Conservation (phyloP, 148 eudicot species). For the Vaccinium macrocarpon region DNA sequence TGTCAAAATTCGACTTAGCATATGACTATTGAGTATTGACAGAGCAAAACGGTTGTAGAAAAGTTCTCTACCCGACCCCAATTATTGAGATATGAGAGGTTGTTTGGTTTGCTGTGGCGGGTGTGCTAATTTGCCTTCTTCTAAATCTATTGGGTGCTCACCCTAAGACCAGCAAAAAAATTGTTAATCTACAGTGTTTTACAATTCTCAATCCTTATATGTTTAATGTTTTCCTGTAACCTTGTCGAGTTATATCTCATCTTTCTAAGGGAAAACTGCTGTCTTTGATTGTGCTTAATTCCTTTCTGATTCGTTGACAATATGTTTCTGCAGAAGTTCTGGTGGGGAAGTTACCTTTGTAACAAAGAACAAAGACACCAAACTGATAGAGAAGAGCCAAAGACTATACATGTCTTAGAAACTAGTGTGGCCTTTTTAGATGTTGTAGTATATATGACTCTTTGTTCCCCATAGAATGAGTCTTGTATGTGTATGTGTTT, state of each 20-base stretch:
- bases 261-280: neutral
- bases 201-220: neutral
- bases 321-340: slow-evolving; percentile 4
- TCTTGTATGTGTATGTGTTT: neutral
- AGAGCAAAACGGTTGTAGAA: neutral
- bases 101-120: neutral
- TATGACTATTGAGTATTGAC: neutral
- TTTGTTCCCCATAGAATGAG: neutral
- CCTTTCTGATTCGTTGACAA: neutral
- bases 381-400: neutral
- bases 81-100: neutral
- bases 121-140: neutral
- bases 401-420: neutral
- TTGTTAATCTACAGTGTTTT: neutral
- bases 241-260: neutral
- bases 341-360: neutral
- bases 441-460: neutral
- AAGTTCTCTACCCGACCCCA: neutral
- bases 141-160: neutral
- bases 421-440: neutral
- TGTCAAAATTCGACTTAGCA: neutral
- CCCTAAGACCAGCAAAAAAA: neutral
- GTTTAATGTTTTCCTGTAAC: neutral
- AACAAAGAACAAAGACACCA: neutral
- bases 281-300: neutral